Conservation (phyloP, 1,284 basidiomycete species). For the Microbotryum intermedium region DNA sequence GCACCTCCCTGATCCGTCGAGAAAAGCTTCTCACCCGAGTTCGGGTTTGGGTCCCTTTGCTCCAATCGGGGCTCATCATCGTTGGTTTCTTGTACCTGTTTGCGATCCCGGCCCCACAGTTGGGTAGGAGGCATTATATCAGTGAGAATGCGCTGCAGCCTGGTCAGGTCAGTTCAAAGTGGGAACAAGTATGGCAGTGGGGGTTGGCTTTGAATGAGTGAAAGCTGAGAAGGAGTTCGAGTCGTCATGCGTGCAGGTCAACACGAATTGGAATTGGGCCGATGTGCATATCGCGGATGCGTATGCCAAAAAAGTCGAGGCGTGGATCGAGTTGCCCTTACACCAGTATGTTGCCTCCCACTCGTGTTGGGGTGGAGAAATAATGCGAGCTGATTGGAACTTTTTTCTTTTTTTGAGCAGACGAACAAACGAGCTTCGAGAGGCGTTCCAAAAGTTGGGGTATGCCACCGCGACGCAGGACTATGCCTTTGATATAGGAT, state of each 20-base stretch:
- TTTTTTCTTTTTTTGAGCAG: constrained; percentile 42
- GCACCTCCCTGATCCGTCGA: constrained; percentile 10
- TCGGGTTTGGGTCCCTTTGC: background rate
- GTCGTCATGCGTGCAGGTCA: constrained; percentile 51
- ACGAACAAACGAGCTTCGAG: constrained; percentile 51
- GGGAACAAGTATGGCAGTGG: background rate
- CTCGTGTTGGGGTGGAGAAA: no score
- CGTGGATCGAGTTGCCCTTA: constrained; percentile 45
- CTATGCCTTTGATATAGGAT: constrained; percentile 49
- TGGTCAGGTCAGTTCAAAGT: constrained; percentile 58
- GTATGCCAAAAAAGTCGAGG: constrained; percentile 62
- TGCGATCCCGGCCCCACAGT: constrained; percentile 15
- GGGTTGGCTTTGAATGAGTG: background rate
- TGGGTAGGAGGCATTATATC: constrained; percentile 53
- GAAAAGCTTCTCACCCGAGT: constrained; percentile 5
- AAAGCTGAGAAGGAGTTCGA: background rate
- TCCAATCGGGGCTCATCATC: constrained; percentile 24
- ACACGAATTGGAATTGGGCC: constrained; percentile 76
- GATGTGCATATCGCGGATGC: constrained; percentile 74
- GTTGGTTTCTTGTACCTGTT: constrained; percentile 28
- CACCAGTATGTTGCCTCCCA: background rate
- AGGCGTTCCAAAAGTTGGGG: constrained; percentile 61
- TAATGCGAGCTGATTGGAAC: constrained; percentile 2
- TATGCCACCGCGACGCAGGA: constrained; percentile 58
- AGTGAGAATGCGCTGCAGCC: constrained; percentile 92